These are phyloP conservation scores for California macrophylla DNA, from an alignment of 441 rosid genomes.

Conservation along the genomic window DNA sequence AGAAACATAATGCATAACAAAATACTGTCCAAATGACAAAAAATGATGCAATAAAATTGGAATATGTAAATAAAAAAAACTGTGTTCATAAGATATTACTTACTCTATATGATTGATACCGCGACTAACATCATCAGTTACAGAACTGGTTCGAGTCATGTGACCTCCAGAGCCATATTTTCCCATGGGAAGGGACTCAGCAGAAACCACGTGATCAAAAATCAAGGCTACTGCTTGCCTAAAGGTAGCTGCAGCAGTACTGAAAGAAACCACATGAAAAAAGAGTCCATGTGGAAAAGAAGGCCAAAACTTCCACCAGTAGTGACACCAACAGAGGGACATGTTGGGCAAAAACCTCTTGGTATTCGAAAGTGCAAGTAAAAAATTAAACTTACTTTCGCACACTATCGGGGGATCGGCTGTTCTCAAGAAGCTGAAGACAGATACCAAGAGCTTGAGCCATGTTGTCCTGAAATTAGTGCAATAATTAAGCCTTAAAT, in stretches of 20 bases:
- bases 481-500: conserved; percentile 21
- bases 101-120: conserved; percentile 70
- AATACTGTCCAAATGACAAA: conserved; percentile 8
- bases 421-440: conserved; percentile 90
- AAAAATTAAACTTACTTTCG: conserved; percentile 59
- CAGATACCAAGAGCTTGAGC: conserved; percentile 82
- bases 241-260: conserved; percentile 99
- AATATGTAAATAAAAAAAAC: conserved; percentile 12
- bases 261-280: conserved; percentile 28
- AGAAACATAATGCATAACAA: neutral
- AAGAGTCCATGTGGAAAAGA: conserved; percentile 12
- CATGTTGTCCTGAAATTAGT: conserved; percentile 66
- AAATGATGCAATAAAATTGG: neutral
- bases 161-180: conserved; percentile 63
- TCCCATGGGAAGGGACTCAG: conserved; percentile 72
- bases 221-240: conserved; percentile 97
- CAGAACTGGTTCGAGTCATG: conserved; percentile 61
- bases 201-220: conserved; percentile 73
- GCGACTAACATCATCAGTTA: conserved; percentile 76
- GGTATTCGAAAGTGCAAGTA: conserved; percentile 7
- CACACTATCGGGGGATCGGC: conserved; percentile 74
- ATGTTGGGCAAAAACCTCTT: conserved; percentile 5
- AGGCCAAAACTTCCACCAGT: conserved; percentile 12
- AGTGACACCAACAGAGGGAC: conserved; percentile 11
- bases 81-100: conserved; percentile 22